Conservation (phyloP, 768 basidiomycete species). For the Rhizopogon sp. region DNA sequence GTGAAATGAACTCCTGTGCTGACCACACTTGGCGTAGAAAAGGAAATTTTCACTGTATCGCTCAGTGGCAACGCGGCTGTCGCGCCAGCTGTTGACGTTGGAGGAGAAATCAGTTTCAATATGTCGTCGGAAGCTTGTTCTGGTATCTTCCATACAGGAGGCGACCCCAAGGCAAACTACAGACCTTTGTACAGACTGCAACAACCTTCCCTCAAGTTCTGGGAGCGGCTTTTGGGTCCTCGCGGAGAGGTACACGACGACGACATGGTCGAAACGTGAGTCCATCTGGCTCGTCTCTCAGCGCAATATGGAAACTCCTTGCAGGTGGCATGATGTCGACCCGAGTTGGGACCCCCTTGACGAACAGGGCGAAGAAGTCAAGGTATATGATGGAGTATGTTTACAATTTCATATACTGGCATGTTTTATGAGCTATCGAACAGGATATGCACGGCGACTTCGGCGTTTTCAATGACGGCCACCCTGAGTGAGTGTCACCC, state of each 20-base stretch:
- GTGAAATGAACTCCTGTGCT: background rate
- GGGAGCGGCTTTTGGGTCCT: slow-evolving; percentile 5
- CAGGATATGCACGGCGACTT: background rate
- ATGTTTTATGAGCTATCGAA: background rate
- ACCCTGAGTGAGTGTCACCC: background rate
- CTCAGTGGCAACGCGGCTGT: slow-evolving; percentile 11
- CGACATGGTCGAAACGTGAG: background rate
- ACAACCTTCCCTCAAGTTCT: background rate
- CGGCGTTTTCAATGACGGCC: background rate
- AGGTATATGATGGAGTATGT: slow-evolving; percentile 2
- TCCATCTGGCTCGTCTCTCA: background rate
- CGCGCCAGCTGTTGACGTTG: background rate
- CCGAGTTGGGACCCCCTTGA: slow-evolving; percentile 21
- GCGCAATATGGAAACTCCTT: background rate
- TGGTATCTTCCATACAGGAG: slow-evolving; percentile 15
- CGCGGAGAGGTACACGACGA: slow-evolving; percentile 5
- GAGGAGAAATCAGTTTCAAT: slow-evolving; percentile 5
- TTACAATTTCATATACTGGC: background rate
- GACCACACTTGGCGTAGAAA: slow-evolving; percentile 7
- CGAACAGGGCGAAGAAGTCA: slow-evolving; percentile 20
- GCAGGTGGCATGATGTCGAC: slow-evolving; percentile 16
- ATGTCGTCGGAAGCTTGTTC: slow-evolving; percentile 15
- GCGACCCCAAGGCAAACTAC: slow-evolving; percentile 10
- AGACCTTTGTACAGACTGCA: slow-evolving; percentile 22
- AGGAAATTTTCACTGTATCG: slow-evolving; percentile 17